These are phyloP conservation scores for Peziza echinospora DNA, from an alignment of 495 filamentous ascomycete genomes.

Conservation along the genomic window DNA sequence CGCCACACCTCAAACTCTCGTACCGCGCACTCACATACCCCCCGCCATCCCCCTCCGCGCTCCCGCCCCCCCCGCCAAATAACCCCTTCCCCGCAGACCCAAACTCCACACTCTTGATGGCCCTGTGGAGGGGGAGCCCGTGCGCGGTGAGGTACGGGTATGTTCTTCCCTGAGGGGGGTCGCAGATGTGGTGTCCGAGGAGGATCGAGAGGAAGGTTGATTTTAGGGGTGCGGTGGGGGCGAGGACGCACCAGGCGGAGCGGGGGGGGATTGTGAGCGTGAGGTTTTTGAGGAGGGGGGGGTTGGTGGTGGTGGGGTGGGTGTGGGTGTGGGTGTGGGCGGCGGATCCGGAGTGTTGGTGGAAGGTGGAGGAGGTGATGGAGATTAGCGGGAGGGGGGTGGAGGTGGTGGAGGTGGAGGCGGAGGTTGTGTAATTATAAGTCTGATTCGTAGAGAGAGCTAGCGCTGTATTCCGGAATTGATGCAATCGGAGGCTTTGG, in stretches of 20 bases:
- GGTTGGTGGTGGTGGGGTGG: slow-evolving; percentile 35
- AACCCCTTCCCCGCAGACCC: slow-evolving; percentile 16
- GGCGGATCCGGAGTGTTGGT: slow-evolving; percentile 4
- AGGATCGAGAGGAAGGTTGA: slow-evolving; percentile 43
- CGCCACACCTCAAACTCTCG: slow-evolving; percentile 65
- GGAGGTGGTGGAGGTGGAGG: neutral
- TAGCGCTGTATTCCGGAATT: neutral
- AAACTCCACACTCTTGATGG: slow-evolving; percentile 16
- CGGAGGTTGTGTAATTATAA: neutral
- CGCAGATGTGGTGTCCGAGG: slow-evolving; percentile 36
- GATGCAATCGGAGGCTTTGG: slow-evolving; percentile 2
- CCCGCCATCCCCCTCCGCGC: no score
- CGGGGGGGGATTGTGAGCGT: slow-evolving; percentile 4
- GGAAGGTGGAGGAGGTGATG: slow-evolving; percentile 15
- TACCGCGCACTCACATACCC: slow-evolving; percentile 83
- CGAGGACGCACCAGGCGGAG: slow-evolving; percentile 43
- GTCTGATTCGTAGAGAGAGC: neutral
- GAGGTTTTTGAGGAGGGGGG: slow-evolving; percentile 24
- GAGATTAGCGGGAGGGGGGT: slow-evolving; percentile 5
- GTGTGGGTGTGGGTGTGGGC: slow-evolving; percentile 25
- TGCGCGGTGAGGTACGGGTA: slow-evolving; percentile 36
- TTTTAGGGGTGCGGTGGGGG: slow-evolving; percentile 26
- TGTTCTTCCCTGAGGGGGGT: slow-evolving; percentile 37
- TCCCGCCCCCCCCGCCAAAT: slow-evolving; percentile 26
- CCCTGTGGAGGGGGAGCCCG: slow-evolving; percentile 9